These are phyloP conservation scores for Rhynchosporium secalis DNA, from an alignment of 2,329 filamentous ascomycete genomes.

Conservation along the genomic window DNA sequence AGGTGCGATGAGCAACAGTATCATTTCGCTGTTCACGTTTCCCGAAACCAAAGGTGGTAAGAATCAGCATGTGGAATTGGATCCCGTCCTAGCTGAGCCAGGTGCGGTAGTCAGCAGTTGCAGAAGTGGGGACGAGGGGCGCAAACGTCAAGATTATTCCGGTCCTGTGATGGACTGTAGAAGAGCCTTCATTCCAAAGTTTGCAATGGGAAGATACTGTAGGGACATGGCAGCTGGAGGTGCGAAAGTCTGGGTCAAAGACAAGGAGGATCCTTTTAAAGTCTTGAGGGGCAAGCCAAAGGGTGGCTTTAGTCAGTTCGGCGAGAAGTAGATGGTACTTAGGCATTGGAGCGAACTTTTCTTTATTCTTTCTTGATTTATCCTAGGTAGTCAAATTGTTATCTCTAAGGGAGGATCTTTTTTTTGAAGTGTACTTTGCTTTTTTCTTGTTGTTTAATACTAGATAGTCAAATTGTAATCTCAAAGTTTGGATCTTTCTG, in stretches of 20 bases:
- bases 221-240: background rate
- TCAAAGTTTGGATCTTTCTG: too few relatives aligned
- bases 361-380: background rate
- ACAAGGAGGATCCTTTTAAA: background rate
- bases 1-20: background rate
- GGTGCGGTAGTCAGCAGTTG: background rate
- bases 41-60: background rate
- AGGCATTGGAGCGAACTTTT: too few relatives aligned
- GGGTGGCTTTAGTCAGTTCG: background rate
- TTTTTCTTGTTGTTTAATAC: too few relatives aligned
- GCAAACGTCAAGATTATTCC: background rate
- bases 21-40: slow-evolving; percentile 10
- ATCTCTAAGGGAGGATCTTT: background rate
- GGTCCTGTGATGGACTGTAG: slow-evolving; percentile 1
- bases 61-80: background rate
- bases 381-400: background rate
- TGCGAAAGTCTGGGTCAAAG: background rate
- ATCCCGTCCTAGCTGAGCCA: background rate
- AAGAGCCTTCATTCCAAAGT: background rate
- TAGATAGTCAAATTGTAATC: too few relatives aligned
- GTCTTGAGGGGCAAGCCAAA: background rate
- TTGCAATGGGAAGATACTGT: background rate
- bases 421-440: too few relatives aligned
- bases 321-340: background rate
- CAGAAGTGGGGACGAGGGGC: background rate